Percentiles rank a stretch among this genome's conserved stretches.
phyloP scores from a whole-genome alignment of 2,329 filamentous ascomycete species.

The Aspergillus amoenus region DNA sequence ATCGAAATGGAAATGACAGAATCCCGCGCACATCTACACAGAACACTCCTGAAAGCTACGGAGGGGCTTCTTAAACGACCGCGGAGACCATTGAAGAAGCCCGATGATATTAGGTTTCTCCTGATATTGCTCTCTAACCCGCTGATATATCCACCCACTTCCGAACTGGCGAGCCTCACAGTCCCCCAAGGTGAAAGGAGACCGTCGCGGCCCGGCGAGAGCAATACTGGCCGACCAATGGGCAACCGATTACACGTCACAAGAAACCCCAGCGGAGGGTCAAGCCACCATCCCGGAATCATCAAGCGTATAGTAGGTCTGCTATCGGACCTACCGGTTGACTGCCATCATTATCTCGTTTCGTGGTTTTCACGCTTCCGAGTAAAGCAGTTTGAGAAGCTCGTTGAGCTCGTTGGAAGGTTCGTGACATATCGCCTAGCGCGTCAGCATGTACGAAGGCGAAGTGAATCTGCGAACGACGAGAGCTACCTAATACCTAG shows the following conservation, averaged over 20 bases:
- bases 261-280: constrained; percentile 34
- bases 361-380: constrained; percentile 75
- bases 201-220: constrained; percentile 29
- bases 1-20: constrained; percentile 56
- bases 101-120: constrained; percentile 73
- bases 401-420: constrained; percentile 73
- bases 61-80: constrained; percentile 80
- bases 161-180: constrained; percentile 20
- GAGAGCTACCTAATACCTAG: constrained; percentile 63
- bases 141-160: constrained; percentile 57
- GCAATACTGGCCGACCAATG: constrained; percentile 7
- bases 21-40: constrained; percentile 68
- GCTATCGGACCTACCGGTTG: constrained; percentile 70
- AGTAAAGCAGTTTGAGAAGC: constrained; percentile 64
- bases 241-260: background rate
- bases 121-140: constrained; percentile 79
- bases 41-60: constrained; percentile 71
- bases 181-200: constrained; percentile 25
- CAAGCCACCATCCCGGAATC: constrained; percentile 75
- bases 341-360: constrained; percentile 74
- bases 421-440: constrained; percentile 81
- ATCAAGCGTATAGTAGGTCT: constrained; percentile 82
- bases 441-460: constrained; percentile 67
- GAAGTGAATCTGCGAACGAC: constrained; percentile 59
- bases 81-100: constrained; percentile 64